Percentiles rank a stretch among this genome's conserved stretches.
phyloP scores from a whole-genome alignment of 192 early-diverging fungal species.

The Gamsiella multidivaricata region DNA sequence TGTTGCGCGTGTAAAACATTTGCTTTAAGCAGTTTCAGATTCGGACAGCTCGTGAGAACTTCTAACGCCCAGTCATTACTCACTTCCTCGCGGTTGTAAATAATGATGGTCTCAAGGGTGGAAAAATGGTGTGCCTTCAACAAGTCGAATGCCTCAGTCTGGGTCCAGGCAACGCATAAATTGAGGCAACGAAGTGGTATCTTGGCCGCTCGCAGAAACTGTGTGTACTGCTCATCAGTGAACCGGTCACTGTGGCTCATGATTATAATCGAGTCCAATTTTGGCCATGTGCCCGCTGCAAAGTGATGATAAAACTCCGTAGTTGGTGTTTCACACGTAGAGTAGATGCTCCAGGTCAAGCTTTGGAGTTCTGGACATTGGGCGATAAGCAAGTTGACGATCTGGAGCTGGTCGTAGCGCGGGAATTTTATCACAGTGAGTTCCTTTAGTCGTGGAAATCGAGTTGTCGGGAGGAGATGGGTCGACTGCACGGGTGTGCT shows the following conservation, averaged over 20 bases:
- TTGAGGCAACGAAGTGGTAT: slow-evolving; percentile 4
- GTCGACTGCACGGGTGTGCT: not conserved
- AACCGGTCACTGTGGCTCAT: not conserved
- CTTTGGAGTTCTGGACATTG: not conserved
- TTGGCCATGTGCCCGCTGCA: too few relatives aligned
- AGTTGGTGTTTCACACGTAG: not conserved
- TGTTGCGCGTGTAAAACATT: not conserved
- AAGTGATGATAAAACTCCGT: too few relatives aligned
- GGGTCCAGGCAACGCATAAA: not conserved
- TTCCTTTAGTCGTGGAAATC: not conserved
- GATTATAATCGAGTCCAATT: not conserved
- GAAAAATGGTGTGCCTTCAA: slow-evolving; percentile 7
- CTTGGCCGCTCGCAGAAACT: not conserved
- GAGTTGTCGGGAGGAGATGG: not conserved
- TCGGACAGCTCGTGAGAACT: not conserved
- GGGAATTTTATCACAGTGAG: not conserved
- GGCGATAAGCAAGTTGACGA: not conserved
- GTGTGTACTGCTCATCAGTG: not conserved
- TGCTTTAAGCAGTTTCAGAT: not conserved
- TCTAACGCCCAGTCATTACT: not conserved
- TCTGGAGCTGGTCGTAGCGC: not conserved
- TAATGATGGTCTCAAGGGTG: not conserved
- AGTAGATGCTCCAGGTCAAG: not conserved
- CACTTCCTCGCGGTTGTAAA: not conserved
- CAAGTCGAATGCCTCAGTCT: not conserved